Evolutionary conservation across 371 early-diverging fungal species (phyloP), one percentile per base, ranked within the genome.

Genomic region (Rhizopus stolonifer): DNA sequence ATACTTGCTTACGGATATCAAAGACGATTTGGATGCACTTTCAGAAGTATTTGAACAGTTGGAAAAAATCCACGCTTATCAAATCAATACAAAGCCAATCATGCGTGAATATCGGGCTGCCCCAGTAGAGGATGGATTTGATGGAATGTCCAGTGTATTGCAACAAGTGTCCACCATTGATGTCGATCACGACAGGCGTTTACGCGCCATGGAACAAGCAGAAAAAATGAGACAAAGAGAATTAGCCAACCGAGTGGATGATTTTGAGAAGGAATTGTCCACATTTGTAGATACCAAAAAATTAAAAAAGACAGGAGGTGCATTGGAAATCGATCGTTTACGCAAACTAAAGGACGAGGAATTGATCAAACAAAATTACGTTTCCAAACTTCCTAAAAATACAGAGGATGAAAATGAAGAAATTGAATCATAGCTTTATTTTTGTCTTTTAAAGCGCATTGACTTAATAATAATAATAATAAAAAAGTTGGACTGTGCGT

Each of bases 291-390:
- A 70, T 0, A 49, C 65, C 8, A 81, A 72, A 21, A 85, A 83
- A 54, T 56, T 89, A 46, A 72, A 82, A 38, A 86, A 84, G 67
- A 89, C 89, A 0, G 90, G 90, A 2, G 89, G 89, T n/a, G 82
- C 87, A 3, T 62, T 85, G 47, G 89, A 88, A 46, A 65, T 85
- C 5, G 90, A 89, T 56, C 72, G 85, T 14, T 63, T 78, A 49
- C 70, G 88, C 10, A 77, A 81, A 23, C 80, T 85, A 60, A 79
- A 85, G 49, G 75, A 86, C 31, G 67, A 73, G n/a, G 84, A 83
- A 46, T 74, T 80, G 51, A 54, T 89, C 59, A 82, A 75, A 61
- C 36, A 36, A 29, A 29, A 29, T 29, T 29, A 29, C 31, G 31
- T 29, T 10, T 10, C 31, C 31, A 29, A 29, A 10, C 31, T 10